Evolutionary conservation across 2,329 filamentous ascomycete genomes (phyloP), one percentile per base, ranked within the genome.

Genomic region (Xylariaceae sp.): DNA sequence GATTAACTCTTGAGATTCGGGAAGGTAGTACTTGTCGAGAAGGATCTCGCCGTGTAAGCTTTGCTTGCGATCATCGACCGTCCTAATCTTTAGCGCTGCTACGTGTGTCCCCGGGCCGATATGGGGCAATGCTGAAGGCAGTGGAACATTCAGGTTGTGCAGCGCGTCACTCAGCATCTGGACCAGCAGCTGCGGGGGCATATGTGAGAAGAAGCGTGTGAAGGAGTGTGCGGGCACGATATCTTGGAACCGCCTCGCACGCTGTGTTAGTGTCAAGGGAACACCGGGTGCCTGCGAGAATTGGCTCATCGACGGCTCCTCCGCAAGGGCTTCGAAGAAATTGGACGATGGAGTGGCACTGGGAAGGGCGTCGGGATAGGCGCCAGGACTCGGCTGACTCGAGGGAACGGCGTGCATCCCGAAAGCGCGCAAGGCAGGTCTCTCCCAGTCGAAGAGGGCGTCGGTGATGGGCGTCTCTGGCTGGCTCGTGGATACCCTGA

Each of bases 121-220:
- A 57, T 67, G 58, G 47, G 68, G 66, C 4, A 60, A 55, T 1
- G 64, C 59, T 1, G 73, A 65, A 0, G 79, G 76, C 4, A 84
- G 75, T 0, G 87, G 85, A 2, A 98, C 81, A 48, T 88, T 89
- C 27, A 97, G 78, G 41, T 85, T 80, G 59, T 94, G 87, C 18
- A 98, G 69, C 1, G 88, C 85, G 49, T 88, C 85, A 52, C 78
- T 73, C 14, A 98, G 70, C 59, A 90, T 81, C 36, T 88, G 83
- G 0, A 94, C 73, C 1, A 98, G 76, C 41, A 90, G 74, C 11
- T 76, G 68, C 5, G 87, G 70, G 2, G 87, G 77, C 55, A 90
- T 81, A 34, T 83, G 77, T 1, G 89, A 96, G 64, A 92, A 89
- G 73, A 98, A 98, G 40, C 89, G 84, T 5, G 90, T 90, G 46